Evolutionary conservation across 805 yeast genomes (phyloP), one percentile per base, ranked within the genome.

Genomic region (Monosporozyma unispora): DNA sequence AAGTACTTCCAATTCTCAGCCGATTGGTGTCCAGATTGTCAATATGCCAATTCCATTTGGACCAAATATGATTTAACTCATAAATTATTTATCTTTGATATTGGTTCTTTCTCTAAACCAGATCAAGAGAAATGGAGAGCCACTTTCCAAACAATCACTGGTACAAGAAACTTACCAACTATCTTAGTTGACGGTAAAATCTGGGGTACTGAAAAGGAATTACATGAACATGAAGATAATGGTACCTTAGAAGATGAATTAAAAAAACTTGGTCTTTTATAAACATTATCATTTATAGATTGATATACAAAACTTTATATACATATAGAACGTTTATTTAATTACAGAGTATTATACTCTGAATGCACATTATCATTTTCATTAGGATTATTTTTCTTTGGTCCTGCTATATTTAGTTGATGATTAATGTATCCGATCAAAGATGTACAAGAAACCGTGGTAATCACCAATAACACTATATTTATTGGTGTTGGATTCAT

Each of bases 401-500:
- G 4, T 12, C 16, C 14, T 11, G 14, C 7, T 12, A n/a, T 6
- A 3, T 40, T 33, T 29, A 49, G n/a, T 28, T 50, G 52, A 14
- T 19, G 9, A 1, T 38, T 21, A 3, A 53, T 42, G 19, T 40
- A 56, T 5, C 22, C 18, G 1, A 53, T 28, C 19, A 57, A 45
- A 14, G 50, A 27, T 3, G 16, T 16, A 2, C 53, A 41, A 10
- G 52, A 61, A 1, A 82, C 28, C 1, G 74, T 63, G 2, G 95
- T 87, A 31, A 77, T 57, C 0, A 61, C 50, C 1, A 87, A 72
- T 51, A 91, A 70, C 0, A 73, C 50, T 0, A 70, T 41, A 63
- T 90, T 90, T 22, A 87, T 76, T 0, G 97, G 96, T 2, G 73
- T 74, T 19, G 98, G 97, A 63, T 90, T 81, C 78, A 79, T 79